phyloP scores from a whole-genome alignment of 805 yeast genomes.

The Yamadazyma philogaea region DNA sequence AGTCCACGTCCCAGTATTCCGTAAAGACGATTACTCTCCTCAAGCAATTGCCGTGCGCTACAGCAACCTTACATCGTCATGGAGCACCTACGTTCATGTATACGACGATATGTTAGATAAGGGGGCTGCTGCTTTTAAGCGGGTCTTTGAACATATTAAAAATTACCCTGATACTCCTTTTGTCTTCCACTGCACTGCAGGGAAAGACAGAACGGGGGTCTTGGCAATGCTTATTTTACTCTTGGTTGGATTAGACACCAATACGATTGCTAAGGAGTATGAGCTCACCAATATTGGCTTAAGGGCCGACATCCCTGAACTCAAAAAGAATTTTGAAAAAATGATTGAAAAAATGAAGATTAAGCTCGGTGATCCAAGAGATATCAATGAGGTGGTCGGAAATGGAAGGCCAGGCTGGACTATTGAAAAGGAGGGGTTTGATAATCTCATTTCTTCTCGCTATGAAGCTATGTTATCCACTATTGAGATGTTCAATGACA shows the following conservation, averaged over 20 bases:
- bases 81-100: constrained; percentile 60
- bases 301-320: constrained; percentile 42
- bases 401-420: constrained; percentile 42
- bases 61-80: constrained; percentile 51
- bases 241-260: constrained; percentile 61
- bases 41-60: constrained; percentile 57
- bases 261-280: constrained; percentile 69
- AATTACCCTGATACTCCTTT: constrained; percentile 47
- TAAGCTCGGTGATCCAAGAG: constrained; percentile 22
- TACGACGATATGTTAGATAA: constrained; percentile 55
- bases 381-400: constrained; percentile 17
- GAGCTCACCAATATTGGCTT: constrained; percentile 71
- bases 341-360: constrained; percentile 29
- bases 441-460: constrained; percentile 58
- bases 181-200: constrained; percentile 78
- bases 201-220: constrained; percentile 83
- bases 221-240: constrained; percentile 64
- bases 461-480: constrained; percentile 70
- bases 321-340: constrained; percentile 33
- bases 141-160: constrained; percentile 53
- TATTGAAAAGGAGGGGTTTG: constrained; percentile 51
- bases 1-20: constrained; percentile 57
- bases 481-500: constrained; percentile 47
- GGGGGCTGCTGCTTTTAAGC: constrained; percentile 48
- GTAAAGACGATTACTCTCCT: constrained; percentile 57